These are phyloP conservation scores for Closterium sp. DNA, from an alignment of 139 green algal genomes.

Conservation along the genomic window DNA sequence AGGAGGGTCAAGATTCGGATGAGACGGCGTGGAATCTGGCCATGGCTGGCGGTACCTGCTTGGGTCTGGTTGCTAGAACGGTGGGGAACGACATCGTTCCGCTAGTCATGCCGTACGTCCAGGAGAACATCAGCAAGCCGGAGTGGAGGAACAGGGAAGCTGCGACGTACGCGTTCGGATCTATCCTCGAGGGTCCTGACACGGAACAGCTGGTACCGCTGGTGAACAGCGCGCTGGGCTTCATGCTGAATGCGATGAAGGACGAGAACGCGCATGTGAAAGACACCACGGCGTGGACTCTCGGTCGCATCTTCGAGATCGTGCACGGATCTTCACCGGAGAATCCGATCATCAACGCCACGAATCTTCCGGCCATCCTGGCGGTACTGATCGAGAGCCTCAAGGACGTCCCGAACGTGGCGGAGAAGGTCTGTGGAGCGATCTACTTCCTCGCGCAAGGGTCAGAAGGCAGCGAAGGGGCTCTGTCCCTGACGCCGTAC, in stretches of 20 bases:
- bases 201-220: slow-evolving; percentile 64
- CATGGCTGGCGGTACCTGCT: slow-evolving; percentile 85
- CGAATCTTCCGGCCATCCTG: slow-evolving; percentile 57
- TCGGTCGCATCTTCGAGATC: slow-evolving; percentile 92
- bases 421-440: slow-evolving; percentile 83
- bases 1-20: slow-evolving; percentile 83
- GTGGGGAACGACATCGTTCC: slow-evolving; percentile 77
- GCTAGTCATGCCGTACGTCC: slow-evolving; percentile 81
- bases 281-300: slow-evolving; percentile 94
- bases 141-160: slow-evolving; percentile 92
- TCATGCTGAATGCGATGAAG: slow-evolving; percentile 63
- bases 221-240: slow-evolving; percentile 67
- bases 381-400: slow-evolving; percentile 65
- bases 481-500: slow-evolving; percentile 63
- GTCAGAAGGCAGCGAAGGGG: slow-evolving; percentile 26
- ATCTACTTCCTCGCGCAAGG: slow-evolving; percentile 74
- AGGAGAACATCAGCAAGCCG: slow-evolving; percentile 78
- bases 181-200: slow-evolving; percentile 88
- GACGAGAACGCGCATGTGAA: slow-evolving; percentile 79
- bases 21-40: slow-evolving; percentile 88
- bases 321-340: slow-evolving; percentile 66
- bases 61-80: slow-evolving; percentile 75
- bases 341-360: slow-evolving; percentile 45
- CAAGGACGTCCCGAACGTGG: slow-evolving; percentile 80
- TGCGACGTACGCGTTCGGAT: slow-evolving; percentile 93